phyloP scores from a whole-genome alignment of 176 grass and related monocot species.

The Avena eriantha region DNA sequence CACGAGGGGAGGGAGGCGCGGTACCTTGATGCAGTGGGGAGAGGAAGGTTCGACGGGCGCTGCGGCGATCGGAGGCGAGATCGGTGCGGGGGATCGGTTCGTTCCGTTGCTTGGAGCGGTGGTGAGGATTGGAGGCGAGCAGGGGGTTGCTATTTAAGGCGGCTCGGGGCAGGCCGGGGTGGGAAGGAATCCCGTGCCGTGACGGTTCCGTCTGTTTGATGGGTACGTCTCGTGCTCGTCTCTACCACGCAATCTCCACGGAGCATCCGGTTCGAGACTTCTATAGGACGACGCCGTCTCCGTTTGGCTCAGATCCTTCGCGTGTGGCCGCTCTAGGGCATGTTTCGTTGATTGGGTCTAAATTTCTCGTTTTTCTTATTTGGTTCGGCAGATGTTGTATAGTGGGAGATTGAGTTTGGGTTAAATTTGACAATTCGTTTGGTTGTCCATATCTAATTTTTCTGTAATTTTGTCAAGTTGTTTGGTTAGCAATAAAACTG shows the following conservation, averaged over 20 bases:
- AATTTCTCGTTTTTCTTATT: too few relatives aligned
- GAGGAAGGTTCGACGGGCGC: not conserved
- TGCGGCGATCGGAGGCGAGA: not conserved
- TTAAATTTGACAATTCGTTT: too few relatives aligned
- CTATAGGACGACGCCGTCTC: not conserved
- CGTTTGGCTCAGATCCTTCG: not conserved
- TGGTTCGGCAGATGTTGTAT: too few relatives aligned
- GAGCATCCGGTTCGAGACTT: not conserved
- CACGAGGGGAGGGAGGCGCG: not conserved
- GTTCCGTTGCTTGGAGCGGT: not conserved
- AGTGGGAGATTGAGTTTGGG: not conserved
- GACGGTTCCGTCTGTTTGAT: constrained; percentile 29
- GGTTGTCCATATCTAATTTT: too few relatives aligned
- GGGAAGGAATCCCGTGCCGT: constrained; percentile 40
- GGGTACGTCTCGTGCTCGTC: not conserved
- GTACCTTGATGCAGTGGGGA: not conserved
- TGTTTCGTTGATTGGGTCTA: too few relatives aligned
- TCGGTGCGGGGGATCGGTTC: not conserved
- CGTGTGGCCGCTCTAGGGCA: too few relatives aligned
- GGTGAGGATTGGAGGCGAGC: not conserved
- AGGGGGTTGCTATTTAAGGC: constrained; percentile 21
- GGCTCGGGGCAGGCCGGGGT: not conserved
- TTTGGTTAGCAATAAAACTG: too few relatives aligned
- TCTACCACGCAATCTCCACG: not conserved
- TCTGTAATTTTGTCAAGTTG: too few relatives aligned